These are phyloP conservation scores for Fusarium chuoi DNA, from an alignment of 2,329 filamentous ascomycete species.

Conservation along the genomic window DNA sequence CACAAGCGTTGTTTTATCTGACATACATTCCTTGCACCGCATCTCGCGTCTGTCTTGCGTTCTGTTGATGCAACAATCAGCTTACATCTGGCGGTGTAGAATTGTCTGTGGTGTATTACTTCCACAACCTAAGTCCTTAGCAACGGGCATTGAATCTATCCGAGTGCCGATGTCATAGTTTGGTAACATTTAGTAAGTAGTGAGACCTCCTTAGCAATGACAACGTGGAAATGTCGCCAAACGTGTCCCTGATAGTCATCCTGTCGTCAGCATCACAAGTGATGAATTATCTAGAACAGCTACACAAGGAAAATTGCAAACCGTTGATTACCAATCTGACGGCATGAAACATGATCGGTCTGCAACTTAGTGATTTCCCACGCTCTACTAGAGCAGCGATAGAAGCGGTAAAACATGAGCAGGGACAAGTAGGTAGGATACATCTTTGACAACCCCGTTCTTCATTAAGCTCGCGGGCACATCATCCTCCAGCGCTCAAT, in stretches of 20 bases:
- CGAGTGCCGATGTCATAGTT: neutral
- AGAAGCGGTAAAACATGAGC: rapidly evolving
- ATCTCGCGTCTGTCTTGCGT: neutral
- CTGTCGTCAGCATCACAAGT: neutral
- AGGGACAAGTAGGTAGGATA: neutral
- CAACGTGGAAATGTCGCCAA: neutral
- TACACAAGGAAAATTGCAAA: neutral
- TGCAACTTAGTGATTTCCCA: rapidly evolving
- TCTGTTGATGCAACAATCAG: neutral
- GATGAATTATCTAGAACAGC: neutral
- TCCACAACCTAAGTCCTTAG: neutral
- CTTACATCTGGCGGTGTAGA: neutral
- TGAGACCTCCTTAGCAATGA: neutral
- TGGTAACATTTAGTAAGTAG: rapidly evolving
- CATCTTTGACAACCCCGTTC: neutral
- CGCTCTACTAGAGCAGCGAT: rapidly evolving
- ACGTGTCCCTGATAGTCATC: neutral
- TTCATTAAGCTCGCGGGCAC: neutral
- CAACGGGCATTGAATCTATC: neutral
- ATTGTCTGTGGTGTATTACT: no score
- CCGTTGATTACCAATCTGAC: neutral
- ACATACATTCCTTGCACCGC: neutral
- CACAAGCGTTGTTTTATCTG: no score
- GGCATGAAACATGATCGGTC: rapidly evolving
- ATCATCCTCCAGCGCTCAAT: neutral